Base-by-base conservation (phyloP, 2,329 filamentous ascomycete genomes). In the Neoscytalidium dimidiatum region DNA sequence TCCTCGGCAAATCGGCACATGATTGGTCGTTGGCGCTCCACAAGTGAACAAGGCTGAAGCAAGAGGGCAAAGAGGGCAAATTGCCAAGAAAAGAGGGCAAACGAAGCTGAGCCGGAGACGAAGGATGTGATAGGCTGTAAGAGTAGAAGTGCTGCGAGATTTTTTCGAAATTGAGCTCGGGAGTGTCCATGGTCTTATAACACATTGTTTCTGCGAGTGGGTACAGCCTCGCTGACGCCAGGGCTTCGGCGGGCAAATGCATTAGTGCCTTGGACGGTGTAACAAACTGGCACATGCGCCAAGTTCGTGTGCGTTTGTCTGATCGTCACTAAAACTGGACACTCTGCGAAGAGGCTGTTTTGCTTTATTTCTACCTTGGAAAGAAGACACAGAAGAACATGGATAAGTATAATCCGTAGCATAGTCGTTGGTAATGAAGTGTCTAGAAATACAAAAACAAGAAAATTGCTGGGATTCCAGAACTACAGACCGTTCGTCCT, bases 21-120 rank as follows among this genome's bases (percentile, higher is more conserved):
- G 29, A 53, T 38, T 53, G 49, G 49, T 2, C 7, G 17, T 26
- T 4, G 8, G 6, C 17, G 6, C 19, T 13, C 6, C 7, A 21
- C 28, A 21, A 7, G 49, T 11, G 3, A 14, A 28, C 31, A 13
- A 38, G 49, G 49, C 49, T 53, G 49, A 6, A 26, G 49, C 7
- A 3, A 14, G 13, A 35, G 29, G n/a, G 43, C 4, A 7, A 46
- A 46, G 7, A 46, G 19, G 43, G 49, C 49, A 53, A 38, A 53
- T 2, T 13, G 49, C 49, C 49, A 53, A 53, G 49, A 23, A 53
- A 53, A 53, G n/a, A 53, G 29, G 49, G 49, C 49, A 35, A 53
- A 26, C 4, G 29, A 17, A 31, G 49, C 31, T 26, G 19, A 33
- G 31, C 8, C n/a, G 3, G 11, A 3, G 4, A 4, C 4, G 29